Conservation (phyloP, 306 rosid species). For the Albizia julibrissin region DNA sequence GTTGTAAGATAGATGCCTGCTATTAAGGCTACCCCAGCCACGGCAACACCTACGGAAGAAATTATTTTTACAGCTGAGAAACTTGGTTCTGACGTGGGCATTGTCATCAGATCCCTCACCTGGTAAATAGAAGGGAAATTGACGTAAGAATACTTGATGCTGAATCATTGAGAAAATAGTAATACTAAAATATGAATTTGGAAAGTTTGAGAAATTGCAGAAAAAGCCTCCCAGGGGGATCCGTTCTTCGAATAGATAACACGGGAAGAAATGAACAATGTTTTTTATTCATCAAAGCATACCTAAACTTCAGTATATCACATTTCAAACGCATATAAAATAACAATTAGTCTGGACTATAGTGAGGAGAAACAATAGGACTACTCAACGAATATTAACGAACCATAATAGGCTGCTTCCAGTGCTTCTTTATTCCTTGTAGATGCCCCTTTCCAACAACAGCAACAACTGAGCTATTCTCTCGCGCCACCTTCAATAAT, state of each 20-base stretch:
- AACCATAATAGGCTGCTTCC: conserved; percentile 91
- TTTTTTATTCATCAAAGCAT: conserved; percentile 16
- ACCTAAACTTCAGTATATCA: conserved; percentile 5
- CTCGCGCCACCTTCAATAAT: conserved; percentile 76
- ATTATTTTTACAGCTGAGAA: conserved; percentile 49
- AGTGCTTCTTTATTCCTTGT: conserved; percentile 84
- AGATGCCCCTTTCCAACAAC: conserved; percentile 98
- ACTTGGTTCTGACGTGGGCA: conserved; percentile 51
- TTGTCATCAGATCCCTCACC: conserved; percentile 74
- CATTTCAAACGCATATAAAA: background rate
- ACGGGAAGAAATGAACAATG: background rate
- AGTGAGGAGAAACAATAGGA: background rate
- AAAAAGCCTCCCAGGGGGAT: no score
- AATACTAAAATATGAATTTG: background rate
- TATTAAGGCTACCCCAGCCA: conserved; percentile 71
- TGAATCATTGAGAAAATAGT: background rate
- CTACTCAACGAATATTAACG: conserved; percentile 30
- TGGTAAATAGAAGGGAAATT: conserved; percentile 32
- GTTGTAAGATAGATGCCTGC: conserved; percentile 73
- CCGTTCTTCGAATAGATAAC: background rate
- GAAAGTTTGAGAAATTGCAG: background rate
- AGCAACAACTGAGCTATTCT: conserved; percentile 78
- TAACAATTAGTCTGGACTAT: background rate
- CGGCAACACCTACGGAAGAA: conserved; percentile 58
- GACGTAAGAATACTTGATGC: conserved; percentile 15